phyloP scores from a whole-genome alignment of 108 stramenopile genomes.

The Cyclotella kingstonii region DNA sequence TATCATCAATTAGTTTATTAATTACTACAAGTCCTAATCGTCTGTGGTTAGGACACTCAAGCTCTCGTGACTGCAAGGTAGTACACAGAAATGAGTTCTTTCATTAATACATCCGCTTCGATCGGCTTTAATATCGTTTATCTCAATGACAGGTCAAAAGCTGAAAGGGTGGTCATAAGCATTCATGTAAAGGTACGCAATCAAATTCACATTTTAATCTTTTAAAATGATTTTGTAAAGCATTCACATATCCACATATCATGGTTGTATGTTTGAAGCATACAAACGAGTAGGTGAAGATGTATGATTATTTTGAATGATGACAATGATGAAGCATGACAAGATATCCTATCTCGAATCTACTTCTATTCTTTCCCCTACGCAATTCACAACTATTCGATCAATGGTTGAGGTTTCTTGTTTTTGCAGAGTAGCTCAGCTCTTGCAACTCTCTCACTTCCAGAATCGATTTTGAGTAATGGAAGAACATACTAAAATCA shows the following conservation, averaged over 20 bases:
- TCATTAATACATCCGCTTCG: no score
- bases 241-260: background rate
- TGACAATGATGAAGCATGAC: slow-evolving; percentile 53
- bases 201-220: background rate
- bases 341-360: slow-evolving; percentile 63
- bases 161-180: slow-evolving; percentile 78
- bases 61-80: slow-evolving; percentile 66
- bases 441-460: slow-evolving; percentile 65
- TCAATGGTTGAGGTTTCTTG: slow-evolving; percentile 64
- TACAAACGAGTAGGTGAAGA: slow-evolving; percentile 59
- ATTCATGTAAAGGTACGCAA: slow-evolving; percentile 49
- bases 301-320: slow-evolving; percentile 41
- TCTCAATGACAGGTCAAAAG: slow-evolving; percentile 38
- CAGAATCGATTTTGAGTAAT: slow-evolving; percentile 40
- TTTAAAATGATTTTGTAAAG: background rate
- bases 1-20: no score
- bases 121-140: background rate
- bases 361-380: slow-evolving; percentile 83
- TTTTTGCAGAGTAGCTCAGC: slow-evolving; percentile 75
- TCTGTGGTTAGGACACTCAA: no score
- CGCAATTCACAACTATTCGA: slow-evolving; percentile 52
- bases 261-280: slow-evolving; percentile 10
- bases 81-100: no score
- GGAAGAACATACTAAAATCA: slow-evolving; percentile 46
- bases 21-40: no score